These are phyloP conservation scores for Luvunga scandens DNA, from an alignment of 345 rosid genomes.

Conservation along the genomic window DNA sequence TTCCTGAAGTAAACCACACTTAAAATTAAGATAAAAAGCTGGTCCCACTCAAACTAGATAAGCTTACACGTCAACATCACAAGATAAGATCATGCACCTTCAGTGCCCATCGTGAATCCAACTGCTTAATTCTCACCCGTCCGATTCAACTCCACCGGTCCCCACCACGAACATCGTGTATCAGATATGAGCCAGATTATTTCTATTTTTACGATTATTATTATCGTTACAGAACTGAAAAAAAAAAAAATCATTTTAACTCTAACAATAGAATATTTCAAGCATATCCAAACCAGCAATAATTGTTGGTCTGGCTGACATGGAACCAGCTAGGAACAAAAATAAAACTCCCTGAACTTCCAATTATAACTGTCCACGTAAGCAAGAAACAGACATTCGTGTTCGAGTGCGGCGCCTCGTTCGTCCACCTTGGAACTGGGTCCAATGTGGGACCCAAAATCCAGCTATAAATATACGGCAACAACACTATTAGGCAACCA, in stretches of 20 bases:
- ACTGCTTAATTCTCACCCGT: background rate
- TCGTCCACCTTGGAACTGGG: conserved; percentile 39
- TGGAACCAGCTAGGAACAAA: conserved; percentile 20
- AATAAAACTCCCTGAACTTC: background rate
- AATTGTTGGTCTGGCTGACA: conserved; percentile 39
- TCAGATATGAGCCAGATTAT: background rate
- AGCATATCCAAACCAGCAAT: conserved; percentile 38
- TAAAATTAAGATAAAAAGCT: background rate
- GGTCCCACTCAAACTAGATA: conserved; percentile 7
- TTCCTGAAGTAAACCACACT: background rate
- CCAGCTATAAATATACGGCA: conserved; percentile 14
- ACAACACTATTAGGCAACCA: background rate
- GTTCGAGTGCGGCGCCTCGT: conserved; percentile 56
- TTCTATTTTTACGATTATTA: background rate
- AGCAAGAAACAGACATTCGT: background rate
- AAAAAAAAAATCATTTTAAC: background rate
- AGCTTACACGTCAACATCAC: background rate
- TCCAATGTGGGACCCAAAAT: conserved; percentile 20
- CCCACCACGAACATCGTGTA: background rate
- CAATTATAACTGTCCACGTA: conserved; percentile 32
- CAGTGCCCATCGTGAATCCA: background rate
- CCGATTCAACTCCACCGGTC: background rate
- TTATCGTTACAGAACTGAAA: background rate
- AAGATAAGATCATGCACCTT: conserved; percentile 9
- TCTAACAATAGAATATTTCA: conserved; percentile 21